Conservation (phyloP, 1,284 basidiomycete genomes). For the Heterobasidion occidentale region DNA sequence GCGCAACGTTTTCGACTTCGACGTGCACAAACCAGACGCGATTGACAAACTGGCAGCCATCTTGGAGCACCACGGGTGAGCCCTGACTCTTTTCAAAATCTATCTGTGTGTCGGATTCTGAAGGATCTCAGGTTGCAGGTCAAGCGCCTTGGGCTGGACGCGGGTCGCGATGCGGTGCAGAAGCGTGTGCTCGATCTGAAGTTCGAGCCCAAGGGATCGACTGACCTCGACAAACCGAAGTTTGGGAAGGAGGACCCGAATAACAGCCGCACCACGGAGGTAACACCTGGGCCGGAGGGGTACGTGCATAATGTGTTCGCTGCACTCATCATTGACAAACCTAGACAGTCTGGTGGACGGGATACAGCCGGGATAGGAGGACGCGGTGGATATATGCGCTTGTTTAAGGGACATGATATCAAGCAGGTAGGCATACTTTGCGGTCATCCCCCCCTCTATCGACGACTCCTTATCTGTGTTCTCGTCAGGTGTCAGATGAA, state of each 20-base stretch:
- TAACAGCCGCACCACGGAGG: conserved; percentile 50
- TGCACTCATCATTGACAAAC: neutral
- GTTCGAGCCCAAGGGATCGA: conserved; percentile 42
- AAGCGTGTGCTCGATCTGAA: conserved; percentile 45
- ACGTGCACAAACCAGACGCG: conserved; percentile 55
- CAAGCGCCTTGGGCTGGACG: conserved; percentile 43
- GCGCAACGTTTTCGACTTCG: conserved; percentile 62
- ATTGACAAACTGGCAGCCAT: conserved; percentile 52
- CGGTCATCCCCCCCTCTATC: neutral
- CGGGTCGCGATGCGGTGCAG: conserved; percentile 41
- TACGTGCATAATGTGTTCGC: conserved; percentile 21
- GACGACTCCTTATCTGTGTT: neutral
- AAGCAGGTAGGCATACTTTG: conserved; percentile 37
- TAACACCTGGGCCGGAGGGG: conserved; percentile 56
- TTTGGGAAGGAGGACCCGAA: conserved; percentile 48
- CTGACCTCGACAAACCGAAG: conserved; percentile 42
- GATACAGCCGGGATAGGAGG: conserved; percentile 62
- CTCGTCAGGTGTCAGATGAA: conserved; percentile 37
- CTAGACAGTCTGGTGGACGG: conserved; percentile 48
- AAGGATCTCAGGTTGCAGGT: conserved; percentile 35
- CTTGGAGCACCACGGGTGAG: conserved; percentile 50
- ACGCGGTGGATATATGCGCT: conserved; percentile 56
- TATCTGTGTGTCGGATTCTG: neutral
- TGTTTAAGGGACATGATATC: conserved; percentile 55
- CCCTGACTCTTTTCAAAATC: neutral